Percentiles rank a stretch among this genome's conserved stretches.
Evolutionary conservation across 331 rosid species (phyloP).

Genomic region (Pyrus hybrid): DNA sequence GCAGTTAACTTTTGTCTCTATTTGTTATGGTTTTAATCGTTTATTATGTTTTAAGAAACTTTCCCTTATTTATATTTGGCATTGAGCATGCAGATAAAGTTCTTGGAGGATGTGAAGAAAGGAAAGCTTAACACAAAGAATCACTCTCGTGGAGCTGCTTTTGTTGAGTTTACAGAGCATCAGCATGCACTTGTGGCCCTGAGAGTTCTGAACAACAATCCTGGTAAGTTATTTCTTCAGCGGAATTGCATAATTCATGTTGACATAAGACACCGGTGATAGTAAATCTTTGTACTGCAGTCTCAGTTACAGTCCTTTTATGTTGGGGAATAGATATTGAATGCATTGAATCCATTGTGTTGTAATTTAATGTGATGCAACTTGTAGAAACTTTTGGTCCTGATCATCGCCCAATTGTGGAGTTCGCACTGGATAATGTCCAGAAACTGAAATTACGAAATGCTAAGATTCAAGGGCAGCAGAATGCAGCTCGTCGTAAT

Average conservation of each 20-base stretch:
- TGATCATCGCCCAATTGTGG: slow-evolving; percentile 82
- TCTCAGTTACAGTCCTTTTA: too few species aligned
- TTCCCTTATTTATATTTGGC: neutral
- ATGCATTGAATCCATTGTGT: neutral
- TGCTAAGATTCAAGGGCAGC: slow-evolving; percentile 45
- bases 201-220: slow-evolving; percentile 93
- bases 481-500: slow-evolving; percentile 16
- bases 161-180: slow-evolving; percentile 90
- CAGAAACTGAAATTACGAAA: slow-evolving; percentile 61
- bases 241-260: neutral
- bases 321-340: neutral
- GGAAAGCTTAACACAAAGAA: slow-evolving; percentile 53
- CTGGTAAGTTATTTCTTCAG: slow-evolving; percentile 47
- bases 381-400: slow-evolving; percentile 75
- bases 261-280: neutral
- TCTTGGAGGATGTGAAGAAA: slow-evolving; percentile 71
- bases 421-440: slow-evolving; percentile 90
- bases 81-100: slow-evolving; percentile 52
- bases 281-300: neutral
- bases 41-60: neutral
- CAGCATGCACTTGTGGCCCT: slow-evolving; percentile 96
- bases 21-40: neutral
- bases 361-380: neutral
- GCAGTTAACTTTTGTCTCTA: slow-evolving; percentile 1
- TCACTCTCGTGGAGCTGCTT: slow-evolving; percentile 92